Percentiles rank a stretch among this genome's conserved stretches.
Conservation (phyloP, 1,284 basidiomycete species). For the Phlebopus sp. region DNA sequence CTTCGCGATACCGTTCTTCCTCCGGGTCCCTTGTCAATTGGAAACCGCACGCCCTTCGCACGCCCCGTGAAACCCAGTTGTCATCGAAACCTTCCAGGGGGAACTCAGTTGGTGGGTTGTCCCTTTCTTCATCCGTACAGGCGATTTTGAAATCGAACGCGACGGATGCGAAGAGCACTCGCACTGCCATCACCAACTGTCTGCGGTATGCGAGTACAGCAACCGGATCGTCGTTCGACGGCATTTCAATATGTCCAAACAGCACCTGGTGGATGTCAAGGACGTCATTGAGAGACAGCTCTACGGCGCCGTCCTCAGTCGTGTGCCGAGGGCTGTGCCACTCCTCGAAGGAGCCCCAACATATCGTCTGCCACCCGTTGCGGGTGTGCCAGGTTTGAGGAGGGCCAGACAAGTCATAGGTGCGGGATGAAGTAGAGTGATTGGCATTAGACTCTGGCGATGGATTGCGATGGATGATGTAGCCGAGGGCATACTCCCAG, state of each 20-base stretch:
- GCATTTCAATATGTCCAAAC: constrained; percentile 11
- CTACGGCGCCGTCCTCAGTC: constrained; percentile 10
- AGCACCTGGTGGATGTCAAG: constrained; percentile 8
- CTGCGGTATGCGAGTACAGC: constrained; percentile 4
- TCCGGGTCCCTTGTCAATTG: constrained; percentile 8
- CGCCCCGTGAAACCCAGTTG: constrained; percentile 12
- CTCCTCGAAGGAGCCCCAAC: constrained; percentile 15
- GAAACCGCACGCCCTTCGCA: constrained; percentile 12
- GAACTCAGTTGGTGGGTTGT: neutral
- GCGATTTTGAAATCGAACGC: constrained; percentile 11
- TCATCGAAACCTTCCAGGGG: constrained; percentile 14
- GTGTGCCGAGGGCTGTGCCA: too few relatives aligned
- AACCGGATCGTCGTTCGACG: neutral
- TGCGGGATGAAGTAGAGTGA: neutral
- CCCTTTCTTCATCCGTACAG: constrained; percentile 9
- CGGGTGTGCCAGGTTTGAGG: constrained; percentile 7
- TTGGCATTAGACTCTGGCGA: neutral
- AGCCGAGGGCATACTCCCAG: constrained; percentile 18
- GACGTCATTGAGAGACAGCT: constrained; percentile 4
- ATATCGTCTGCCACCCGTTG: constrained; percentile 16
- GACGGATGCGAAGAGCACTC: constrained; percentile 12
- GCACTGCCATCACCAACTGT: constrained; percentile 9
- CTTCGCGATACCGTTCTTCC: constrained; percentile 1
- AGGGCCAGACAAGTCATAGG: neutral
- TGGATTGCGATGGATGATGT: constrained; percentile 4